These are phyloP conservation scores for Russula brevipes DNA, from an alignment of 768 basidiomycete genomes.

Conservation along the genomic window DNA sequence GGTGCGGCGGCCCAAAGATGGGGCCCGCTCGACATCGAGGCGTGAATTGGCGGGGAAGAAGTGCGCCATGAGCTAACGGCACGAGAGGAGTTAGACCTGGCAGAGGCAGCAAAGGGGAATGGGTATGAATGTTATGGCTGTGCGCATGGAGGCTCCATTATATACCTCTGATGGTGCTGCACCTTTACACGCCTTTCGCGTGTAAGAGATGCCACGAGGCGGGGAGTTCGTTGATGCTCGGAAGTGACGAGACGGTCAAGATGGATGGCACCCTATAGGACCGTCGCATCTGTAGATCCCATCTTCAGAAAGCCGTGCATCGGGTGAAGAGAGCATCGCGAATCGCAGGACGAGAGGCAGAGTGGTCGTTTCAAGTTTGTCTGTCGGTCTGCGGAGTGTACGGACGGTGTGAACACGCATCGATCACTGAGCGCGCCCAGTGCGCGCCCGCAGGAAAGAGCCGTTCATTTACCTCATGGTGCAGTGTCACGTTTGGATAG, in stretches of 20 bases:
- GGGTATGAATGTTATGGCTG: not conserved
- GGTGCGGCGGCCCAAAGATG: slow-evolving; percentile 13
- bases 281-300: not conserved
- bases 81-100: slow-evolving; percentile 8
- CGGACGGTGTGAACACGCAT: not conserved
- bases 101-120: slow-evolving; percentile 4
- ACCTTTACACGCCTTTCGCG: slow-evolving; percentile 5
- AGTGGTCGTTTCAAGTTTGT: not conserved
- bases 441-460: not conserved
- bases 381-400: not conserved
- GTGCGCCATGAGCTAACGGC: slow-evolving; percentile 20
- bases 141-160: slow-evolving; percentile 6
- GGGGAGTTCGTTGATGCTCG: not conserved
- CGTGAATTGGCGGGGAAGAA: slow-evolving; percentile 23
- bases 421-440: not conserved
- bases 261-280: not conserved
- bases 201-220: slow-evolving; percentile 18
- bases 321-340: not conserved
- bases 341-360: not conserved
- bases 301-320: not conserved
- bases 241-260: not conserved
- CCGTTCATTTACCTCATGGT: slow-evolving; percentile 10
- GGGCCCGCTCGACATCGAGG: slow-evolving; percentile 16
- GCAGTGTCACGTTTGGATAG: not conserved
- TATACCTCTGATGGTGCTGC: slow-evolving; percentile 14